phyloP scores from a whole-genome alignment of 768 basidiomycete species.

The Hericium alpestre region DNA sequence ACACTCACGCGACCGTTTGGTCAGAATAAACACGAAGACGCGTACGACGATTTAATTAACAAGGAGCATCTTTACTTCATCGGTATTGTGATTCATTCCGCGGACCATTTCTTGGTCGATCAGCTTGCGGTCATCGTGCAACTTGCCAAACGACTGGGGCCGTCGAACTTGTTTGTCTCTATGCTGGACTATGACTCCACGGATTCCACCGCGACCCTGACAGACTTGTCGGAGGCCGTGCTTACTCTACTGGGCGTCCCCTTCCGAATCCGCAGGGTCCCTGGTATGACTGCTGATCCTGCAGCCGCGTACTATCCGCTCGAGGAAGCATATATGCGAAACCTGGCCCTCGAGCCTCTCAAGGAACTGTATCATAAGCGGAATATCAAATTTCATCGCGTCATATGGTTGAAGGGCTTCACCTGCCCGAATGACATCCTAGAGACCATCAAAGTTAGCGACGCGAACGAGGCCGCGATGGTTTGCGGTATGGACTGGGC shows the following conservation, averaged over 20 bases:
- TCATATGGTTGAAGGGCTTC: slow-evolving; percentile 97
- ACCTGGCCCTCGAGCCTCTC: slow-evolving; percentile 85
- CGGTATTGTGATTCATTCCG: slow-evolving; percentile 91
- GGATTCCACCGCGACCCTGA: slow-evolving; percentile 89
- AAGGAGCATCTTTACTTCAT: slow-evolving; percentile 87
- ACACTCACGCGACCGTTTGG: slow-evolving; percentile 92
- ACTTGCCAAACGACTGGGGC: slow-evolving; percentile 82
- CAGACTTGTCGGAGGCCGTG: slow-evolving; percentile 91
- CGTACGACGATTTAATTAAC: slow-evolving; percentile 81
- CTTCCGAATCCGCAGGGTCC: slow-evolving; percentile 85
- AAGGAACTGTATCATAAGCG: slow-evolving; percentile 69
- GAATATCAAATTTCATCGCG: slow-evolving; percentile 75
- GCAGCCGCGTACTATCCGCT: slow-evolving; percentile 86
- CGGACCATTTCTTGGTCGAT: slow-evolving; percentile 98
- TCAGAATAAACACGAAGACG: slow-evolving; percentile 74
- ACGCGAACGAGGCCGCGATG: slow-evolving; percentile 90
- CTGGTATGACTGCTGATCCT: slow-evolving; percentile 86
- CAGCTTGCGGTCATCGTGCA: slow-evolving; percentile 98
- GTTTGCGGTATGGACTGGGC: slow-evolving; percentile 99
- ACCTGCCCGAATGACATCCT: slow-evolving; percentile 97
- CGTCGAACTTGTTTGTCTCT: slow-evolving; percentile 86
- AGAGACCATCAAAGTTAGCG: slow-evolving; percentile 86
- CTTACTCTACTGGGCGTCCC: slow-evolving; percentile 88
- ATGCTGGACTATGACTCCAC: slow-evolving; percentile 96
- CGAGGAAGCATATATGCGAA: slow-evolving; percentile 91